phyloP scores from a whole-genome alignment of 2,329 filamentous ascomycete genomes.

The Septoria petroselini region DNA sequence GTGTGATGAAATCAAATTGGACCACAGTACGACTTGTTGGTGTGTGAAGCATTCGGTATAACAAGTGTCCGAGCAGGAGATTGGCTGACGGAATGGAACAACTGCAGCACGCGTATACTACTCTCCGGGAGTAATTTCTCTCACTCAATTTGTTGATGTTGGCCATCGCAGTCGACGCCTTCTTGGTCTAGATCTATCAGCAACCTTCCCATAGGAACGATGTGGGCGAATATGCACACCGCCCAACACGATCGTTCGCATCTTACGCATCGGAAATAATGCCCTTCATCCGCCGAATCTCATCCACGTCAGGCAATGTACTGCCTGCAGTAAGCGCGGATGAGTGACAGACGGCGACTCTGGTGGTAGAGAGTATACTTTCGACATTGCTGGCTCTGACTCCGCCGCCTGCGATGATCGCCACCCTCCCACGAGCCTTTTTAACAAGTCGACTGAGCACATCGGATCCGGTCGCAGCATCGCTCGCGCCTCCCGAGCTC shows the following conservation, averaged over 20 bases:
- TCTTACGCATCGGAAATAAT: background rate
- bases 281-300: conserved; percentile 22
- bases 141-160: background rate
- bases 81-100: background rate
- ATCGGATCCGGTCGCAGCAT: conserved; percentile 39
- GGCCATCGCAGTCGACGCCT: no score
- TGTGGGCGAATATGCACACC: no score
- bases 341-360: conserved; percentile 27
- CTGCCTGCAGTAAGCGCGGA: conserved; percentile 21
- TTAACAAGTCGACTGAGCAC: conserved; percentile 36
- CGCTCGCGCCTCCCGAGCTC: conserved; percentile 46
- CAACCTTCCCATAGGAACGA: no score
- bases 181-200: no score
- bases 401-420: conserved; percentile 52
- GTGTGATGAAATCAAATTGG: no score
- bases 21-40: background rate
- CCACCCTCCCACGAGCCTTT: conserved; percentile 36
- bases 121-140: no score
- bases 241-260: background rate
- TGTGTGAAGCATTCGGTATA: no score
- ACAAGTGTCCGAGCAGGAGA: conserved; percentile 5
- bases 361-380: conserved; percentile 28
- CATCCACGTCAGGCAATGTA: conserved; percentile 9
- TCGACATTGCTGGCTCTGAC: conserved; percentile 47
- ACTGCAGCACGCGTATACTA: background rate